Conservation (phyloP, 1,139 yeast species). For the Debaryomyces subglobosus region DNA sequence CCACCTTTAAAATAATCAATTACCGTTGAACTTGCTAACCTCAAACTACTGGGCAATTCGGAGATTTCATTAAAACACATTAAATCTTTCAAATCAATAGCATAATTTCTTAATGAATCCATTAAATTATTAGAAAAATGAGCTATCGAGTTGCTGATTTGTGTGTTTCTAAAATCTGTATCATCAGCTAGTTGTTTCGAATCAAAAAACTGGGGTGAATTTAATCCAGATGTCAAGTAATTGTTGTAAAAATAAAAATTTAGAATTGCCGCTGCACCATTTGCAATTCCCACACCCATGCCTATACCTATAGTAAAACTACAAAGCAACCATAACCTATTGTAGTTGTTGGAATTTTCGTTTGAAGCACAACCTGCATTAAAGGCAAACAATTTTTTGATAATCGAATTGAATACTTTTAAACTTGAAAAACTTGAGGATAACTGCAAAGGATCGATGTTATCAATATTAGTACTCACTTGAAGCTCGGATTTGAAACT, state of each 20-base stretch:
- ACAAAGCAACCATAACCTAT: slow-evolving; percentile 28
- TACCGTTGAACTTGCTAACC: slow-evolving; percentile 24
- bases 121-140: slow-evolving; percentile 1
- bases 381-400: slow-evolving; percentile 17
- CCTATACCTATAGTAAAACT: slow-evolving; percentile 42
- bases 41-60: slow-evolving; percentile 13
- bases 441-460: slow-evolving; percentile 38
- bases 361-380: slow-evolving; percentile 9
- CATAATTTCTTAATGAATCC: slow-evolving; percentile 1
- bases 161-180: slow-evolving; percentile 1
- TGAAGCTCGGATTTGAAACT: slow-evolving; percentile 36
- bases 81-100: slow-evolving; percentile 8
- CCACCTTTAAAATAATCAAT: slow-evolving; percentile 30
- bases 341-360: slow-evolving; percentile 9
- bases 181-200: slow-evolving; percentile 1
- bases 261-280: slow-evolving; percentile 22
- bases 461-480: slow-evolving; percentile 24
- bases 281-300: slow-evolving; percentile 33
- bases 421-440: slow-evolving; percentile 28
- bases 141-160: slow-evolving; percentile 1
- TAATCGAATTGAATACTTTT: slow-evolving; percentile 19
- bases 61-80: slow-evolving; percentile 10
- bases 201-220: neutral
- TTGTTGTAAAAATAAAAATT: slow-evolving; percentile 9
- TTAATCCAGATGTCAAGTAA: slow-evolving; percentile 3